Conservation (phyloP, 495 filamentous ascomycete genomes). For the Lepidopterella palustris region DNA sequence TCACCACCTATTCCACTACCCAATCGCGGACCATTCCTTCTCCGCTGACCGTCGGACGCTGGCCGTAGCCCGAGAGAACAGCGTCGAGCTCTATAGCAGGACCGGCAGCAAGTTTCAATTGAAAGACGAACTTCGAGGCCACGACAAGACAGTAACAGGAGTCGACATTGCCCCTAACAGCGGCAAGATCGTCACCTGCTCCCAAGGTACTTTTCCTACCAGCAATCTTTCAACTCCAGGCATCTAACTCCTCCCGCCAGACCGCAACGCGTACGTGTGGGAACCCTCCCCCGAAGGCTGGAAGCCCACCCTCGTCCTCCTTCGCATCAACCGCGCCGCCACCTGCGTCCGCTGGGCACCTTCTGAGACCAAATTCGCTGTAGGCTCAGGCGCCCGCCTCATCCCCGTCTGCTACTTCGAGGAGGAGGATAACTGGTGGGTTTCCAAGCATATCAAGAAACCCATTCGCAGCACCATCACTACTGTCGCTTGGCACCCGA, state of each 20-base stretch:
- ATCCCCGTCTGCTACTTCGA: constrained; percentile 99
- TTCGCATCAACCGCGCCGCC: constrained; percentile 93
- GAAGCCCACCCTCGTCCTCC: constrained; percentile 94
- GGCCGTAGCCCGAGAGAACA: constrained; percentile 84
- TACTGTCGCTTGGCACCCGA: constrained; percentile 90
- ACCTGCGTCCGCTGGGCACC: constrained; percentile 98
- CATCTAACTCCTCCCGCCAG: constrained; percentile 41
- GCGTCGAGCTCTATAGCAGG: constrained; percentile 79
- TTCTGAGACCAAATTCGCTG: constrained; percentile 93
- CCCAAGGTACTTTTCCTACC: constrained; percentile 60
- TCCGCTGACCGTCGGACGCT: constrained; percentile 83
- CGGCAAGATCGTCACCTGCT: constrained; percentile 94
- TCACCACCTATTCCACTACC: constrained; percentile 93
- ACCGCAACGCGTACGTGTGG: constrained; percentile 97
- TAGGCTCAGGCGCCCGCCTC: constrained; percentile 88
- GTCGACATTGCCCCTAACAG: constrained; percentile 89
- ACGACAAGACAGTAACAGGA: constrained; percentile 93
- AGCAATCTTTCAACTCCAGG: neutral
- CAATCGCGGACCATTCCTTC: constrained; percentile 97
- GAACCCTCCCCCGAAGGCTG: constrained; percentile 83
- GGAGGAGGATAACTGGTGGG: constrained; percentile 99
- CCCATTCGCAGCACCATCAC: constrained; percentile 95
- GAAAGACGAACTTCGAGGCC: constrained; percentile 86
- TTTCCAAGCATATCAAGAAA: constrained; percentile 97
- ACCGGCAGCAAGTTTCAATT: constrained; percentile 71